These are phyloP conservation scores for Solanum clarkiae DNA, from an alignment of 257 asterid species.

Conservation along the genomic window DNA sequence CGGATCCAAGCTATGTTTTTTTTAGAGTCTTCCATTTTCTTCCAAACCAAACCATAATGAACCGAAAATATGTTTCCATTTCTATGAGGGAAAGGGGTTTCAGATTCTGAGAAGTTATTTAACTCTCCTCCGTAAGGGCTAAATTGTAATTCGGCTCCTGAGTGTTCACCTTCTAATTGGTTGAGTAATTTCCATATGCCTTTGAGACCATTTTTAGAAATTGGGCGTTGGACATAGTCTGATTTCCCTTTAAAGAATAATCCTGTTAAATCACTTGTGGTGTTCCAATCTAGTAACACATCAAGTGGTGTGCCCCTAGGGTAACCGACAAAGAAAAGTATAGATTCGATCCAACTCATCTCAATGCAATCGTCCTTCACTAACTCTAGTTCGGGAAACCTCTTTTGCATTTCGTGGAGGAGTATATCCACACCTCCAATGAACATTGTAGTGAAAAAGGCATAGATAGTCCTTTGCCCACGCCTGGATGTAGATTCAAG, in stretches of 20 bases:
- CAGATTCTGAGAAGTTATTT: not conserved
- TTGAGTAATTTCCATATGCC: not conserved
- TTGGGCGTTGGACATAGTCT: not conserved
- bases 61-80: not conserved
- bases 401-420: not conserved
- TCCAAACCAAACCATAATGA: too few species aligned
- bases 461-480: not conserved
- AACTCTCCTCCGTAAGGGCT: not conserved
- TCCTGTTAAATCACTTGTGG: not conserved
- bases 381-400: not conserved
- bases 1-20: not conserved
- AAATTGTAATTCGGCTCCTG: not conserved
- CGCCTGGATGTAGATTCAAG: not conserved
- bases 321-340: not conserved
- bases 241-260: not conserved
- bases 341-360: not conserved
- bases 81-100: not conserved
- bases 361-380: not conserved
- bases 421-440: not conserved
- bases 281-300: not conserved
- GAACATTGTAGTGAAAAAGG: not conserved
- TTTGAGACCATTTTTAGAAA: not conserved
- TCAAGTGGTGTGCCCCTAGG: not conserved
- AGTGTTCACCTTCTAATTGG: not conserved
- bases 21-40: not conserved